These are phyloP conservation scores for Hanseniaspora thailandica DNA, from an alignment of 805 yeast genomes.

Conservation along the genomic window DNA sequence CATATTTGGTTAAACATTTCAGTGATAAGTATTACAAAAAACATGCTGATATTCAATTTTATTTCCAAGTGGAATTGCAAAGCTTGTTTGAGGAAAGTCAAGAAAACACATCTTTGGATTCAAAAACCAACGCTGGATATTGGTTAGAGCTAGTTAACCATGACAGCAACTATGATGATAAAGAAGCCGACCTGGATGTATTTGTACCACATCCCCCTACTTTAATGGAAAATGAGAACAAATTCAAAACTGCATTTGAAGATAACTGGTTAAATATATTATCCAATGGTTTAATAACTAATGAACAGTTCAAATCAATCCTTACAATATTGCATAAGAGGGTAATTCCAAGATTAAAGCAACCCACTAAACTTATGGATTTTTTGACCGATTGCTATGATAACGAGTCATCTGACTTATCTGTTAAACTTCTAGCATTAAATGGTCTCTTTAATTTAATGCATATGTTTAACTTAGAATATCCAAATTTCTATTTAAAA, in stretches of 20 bases:
- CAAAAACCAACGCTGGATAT: constrained; percentile 12
- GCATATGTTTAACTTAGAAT: constrained; percentile 71
- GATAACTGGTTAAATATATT: constrained; percentile 52
- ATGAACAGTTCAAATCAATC: constrained; percentile 54
- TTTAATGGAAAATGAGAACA: constrained; percentile 29
- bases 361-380: constrained; percentile 82
- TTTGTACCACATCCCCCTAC: constrained; percentile 40
- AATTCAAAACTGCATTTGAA: constrained; percentile 58
- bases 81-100: constrained; percentile 18
- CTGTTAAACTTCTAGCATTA: constrained; percentile 60
- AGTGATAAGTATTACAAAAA: constrained; percentile 40
- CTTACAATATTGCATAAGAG: constrained; percentile 68
- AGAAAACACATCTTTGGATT: constrained; percentile 25
- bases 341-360: constrained; percentile 65
- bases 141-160: constrained; percentile 32
- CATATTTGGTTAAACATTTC: constrained; percentile 44
- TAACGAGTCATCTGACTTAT: constrained; percentile 26
- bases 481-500: constrained; percentile 78
- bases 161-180: constrained; percentile 28
- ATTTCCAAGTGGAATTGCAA: constrained; percentile 47
- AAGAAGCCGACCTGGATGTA: constrained; percentile 29
- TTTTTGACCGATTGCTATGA: constrained; percentile 76
- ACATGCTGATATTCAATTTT: constrained; percentile 69
- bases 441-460: constrained; percentile 81
- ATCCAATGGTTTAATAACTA: constrained; percentile 35